These are phyloP conservation scores for Beauveria bassiana DNA, from an alignment of 2,329 filamentous ascomycete genomes.

Conservation along the genomic window DNA sequence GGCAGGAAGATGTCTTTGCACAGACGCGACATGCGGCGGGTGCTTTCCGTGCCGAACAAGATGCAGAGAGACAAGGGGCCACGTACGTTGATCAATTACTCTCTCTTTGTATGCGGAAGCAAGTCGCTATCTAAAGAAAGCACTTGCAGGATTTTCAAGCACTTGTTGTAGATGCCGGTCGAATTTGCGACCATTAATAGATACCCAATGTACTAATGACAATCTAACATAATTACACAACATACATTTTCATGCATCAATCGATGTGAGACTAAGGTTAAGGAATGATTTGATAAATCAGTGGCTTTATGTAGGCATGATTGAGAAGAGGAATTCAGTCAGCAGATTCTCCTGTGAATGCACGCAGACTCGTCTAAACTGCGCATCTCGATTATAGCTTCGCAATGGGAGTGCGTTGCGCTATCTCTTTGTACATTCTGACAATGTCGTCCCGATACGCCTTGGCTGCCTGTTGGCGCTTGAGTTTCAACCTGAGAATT, in stretches of 20 bases:
- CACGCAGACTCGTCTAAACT: neutral
- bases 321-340: too few species aligned
- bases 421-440: slow-evolving; percentile 49
- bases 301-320: too few species aligned
- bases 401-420: slow-evolving; percentile 30
- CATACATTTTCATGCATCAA: too few species aligned
- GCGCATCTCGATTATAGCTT: slow-evolving; percentile 30
- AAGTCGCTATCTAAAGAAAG: slow-evolving; percentile 6
- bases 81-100: slow-evolving; percentile 18
- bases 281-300: too few species aligned
- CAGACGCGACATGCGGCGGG: neutral
- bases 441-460: slow-evolving; percentile 46
- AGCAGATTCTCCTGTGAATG: too few species aligned
- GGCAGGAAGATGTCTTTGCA: neutral
- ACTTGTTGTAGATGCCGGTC: too few species aligned
- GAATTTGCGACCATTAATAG: neutral
- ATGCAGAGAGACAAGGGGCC: neutral
- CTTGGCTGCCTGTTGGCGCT: slow-evolving; percentile 48
- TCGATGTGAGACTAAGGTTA: too few species aligned
- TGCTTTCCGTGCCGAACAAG: slow-evolving; percentile 9
- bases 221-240: neutral
- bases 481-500: slow-evolving; percentile 46
- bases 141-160: neutral
- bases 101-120: slow-evolving; percentile 14
- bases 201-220: neutral